A percentile compares a stretch with the other conserved stretches of the same genome.
These are phyloP conservation scores for Populus hybrid DNA, from an alignment of 441 rosid genomes.

Conservation along the genomic window DNA sequence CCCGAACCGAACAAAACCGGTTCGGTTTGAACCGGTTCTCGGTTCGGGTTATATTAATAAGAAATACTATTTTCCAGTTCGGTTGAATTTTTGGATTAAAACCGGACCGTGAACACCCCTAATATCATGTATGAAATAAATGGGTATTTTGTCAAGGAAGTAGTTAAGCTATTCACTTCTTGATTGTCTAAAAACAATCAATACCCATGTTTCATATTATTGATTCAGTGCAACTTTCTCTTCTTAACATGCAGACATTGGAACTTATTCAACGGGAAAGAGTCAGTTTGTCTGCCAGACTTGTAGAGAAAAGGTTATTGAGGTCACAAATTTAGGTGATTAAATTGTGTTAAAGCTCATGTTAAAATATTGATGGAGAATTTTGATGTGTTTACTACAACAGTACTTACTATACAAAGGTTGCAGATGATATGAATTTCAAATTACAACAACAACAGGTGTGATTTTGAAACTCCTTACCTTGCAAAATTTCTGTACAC, in stretches of 20 bases:
- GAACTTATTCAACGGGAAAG: slow-evolving; percentile 66
- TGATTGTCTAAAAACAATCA: background rate
- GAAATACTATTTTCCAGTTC: too few species aligned
- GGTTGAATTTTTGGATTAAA: too few species aligned
- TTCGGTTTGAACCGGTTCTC: too few species aligned
- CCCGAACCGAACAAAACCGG: too few species aligned
- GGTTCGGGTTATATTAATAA: too few species aligned
- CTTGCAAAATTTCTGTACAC: slow-evolving; percentile 8
- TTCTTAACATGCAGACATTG: slow-evolving; percentile 33
- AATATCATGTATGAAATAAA: background rate
- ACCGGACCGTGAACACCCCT: too few species aligned
- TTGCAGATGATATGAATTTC: slow-evolving; percentile 39
- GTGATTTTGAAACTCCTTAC: slow-evolving; percentile 15
- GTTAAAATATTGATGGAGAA: slow-evolving; percentile 2
- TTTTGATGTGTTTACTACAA: slow-evolving; percentile 16
- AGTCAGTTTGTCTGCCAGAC: slow-evolving; percentile 42
- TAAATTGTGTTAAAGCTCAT: slow-evolving; percentile 1
- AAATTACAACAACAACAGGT: slow-evolving; percentile 67
- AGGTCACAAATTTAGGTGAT: slow-evolving; percentile 14
- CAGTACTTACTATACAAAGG: slow-evolving; percentile 57
- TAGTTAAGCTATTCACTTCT: background rate
- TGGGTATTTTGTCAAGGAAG: background rate
- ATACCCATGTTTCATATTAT: background rate
- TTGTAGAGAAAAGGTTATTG: slow-evolving; percentile 49
- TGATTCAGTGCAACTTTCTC: background rate